phyloP scores from a whole-genome alignment of 805 yeast genomes.

The Torulaspora maleeae region DNA sequence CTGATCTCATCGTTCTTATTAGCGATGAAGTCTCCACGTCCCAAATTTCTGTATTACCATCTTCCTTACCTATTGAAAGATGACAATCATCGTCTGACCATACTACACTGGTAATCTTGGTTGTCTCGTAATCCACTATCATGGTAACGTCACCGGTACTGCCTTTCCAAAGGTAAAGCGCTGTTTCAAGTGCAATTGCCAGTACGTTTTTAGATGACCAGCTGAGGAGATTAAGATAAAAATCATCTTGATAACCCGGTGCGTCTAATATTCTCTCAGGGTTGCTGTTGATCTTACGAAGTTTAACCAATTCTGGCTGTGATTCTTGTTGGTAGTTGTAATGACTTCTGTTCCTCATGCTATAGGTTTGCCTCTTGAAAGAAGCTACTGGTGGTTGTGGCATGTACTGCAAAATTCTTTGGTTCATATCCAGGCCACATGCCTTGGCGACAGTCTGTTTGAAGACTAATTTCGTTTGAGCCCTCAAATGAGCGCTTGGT shows the following conservation, averaged over 20 bases:
- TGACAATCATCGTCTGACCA: constrained; percentile 93
- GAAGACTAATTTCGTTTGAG: constrained; percentile 46
- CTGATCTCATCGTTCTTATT: constrained; percentile 67
- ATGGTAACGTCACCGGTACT: constrained; percentile 69
- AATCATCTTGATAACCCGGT: constrained; percentile 90
- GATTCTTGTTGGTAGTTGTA: constrained; percentile 36
- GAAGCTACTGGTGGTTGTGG: constrained; percentile 69
- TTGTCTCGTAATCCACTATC: constrained; percentile 53
- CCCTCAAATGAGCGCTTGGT: constrained; percentile 41
- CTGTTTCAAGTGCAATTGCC: constrained; percentile 81
- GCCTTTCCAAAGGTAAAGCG: constrained; percentile 92
- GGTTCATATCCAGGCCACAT: constrained; percentile 80
- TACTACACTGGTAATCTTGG: constrained; percentile 47
- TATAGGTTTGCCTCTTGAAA: constrained; percentile 28
- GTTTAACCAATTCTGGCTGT: constrained; percentile 54
- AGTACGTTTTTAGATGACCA: constrained; percentile 82
- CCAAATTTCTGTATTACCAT: constrained; percentile 89
- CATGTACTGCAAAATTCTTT: constrained; percentile 78
- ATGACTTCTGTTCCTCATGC: constrained; percentile 31
- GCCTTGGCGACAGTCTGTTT: constrained; percentile 88
- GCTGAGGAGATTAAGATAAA: constrained; percentile 75
- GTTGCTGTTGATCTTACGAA: constrained; percentile 74
- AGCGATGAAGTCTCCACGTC: constrained; percentile 75
- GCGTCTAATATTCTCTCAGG: constrained; percentile 96
- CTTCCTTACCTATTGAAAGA: constrained; percentile 74